phyloP scores from a whole-genome alignment of 805 yeast species.

The Suhomyces sp. region DNA sequence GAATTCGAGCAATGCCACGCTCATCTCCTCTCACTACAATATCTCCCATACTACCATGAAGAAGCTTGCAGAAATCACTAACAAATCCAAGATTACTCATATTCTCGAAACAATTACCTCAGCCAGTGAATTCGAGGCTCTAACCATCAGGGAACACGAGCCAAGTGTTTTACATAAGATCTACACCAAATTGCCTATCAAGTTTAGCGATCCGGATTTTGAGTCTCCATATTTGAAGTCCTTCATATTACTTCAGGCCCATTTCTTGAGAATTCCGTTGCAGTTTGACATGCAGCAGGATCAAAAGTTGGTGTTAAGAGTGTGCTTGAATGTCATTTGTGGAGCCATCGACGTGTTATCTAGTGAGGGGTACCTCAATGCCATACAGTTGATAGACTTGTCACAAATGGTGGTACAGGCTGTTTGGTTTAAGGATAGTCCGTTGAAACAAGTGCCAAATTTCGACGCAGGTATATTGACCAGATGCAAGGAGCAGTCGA shows the following conservation, averaged over 20 bases:
- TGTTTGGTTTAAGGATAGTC: constrained; percentile 75
- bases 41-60: constrained; percentile 67
- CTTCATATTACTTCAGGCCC: constrained; percentile 75
- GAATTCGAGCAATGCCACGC: constrained; percentile 63
- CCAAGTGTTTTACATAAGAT: constrained; percentile 44
- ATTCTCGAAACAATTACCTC: constrained; percentile 63
- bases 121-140: constrained; percentile 66
- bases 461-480: constrained; percentile 49
- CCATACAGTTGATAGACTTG: constrained; percentile 80
- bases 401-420: constrained; percentile 88
- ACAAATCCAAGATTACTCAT: constrained; percentile 55
- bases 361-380: constrained; percentile 75
- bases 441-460: constrained; percentile 79
- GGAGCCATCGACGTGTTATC: constrained; percentile 76
- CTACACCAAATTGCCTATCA: constrained; percentile 62
- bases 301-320: constrained; percentile 49
- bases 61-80: constrained; percentile 51
- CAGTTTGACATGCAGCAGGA: constrained; percentile 61
- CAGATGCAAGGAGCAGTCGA: constrained; percentile 52
- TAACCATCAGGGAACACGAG: constrained; percentile 67
- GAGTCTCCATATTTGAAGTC: constrained; percentile 65
- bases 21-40: constrained; percentile 72
- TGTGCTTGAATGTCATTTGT: constrained; percentile 50
- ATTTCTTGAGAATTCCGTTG: constrained; percentile 63
- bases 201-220: constrained; percentile 38